Percentiles rank a stretch among this genome's conserved stretches.
phyloP scores from a whole-genome alignment of 352 stramenopile genomes.

The Aphanomyces cochlioides region DNA sequence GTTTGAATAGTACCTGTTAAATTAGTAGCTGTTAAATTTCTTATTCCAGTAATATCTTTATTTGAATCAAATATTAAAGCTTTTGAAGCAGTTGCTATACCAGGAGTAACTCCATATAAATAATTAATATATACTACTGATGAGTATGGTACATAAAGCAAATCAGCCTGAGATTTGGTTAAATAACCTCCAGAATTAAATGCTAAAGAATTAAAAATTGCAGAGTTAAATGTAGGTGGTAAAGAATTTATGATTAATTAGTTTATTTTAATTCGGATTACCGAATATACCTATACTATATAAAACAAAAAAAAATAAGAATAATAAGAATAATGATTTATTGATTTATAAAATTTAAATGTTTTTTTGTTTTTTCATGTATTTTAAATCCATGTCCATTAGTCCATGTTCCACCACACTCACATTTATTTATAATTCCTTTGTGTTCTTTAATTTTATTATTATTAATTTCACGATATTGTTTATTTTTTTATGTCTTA shows the following conservation, averaged over 20 bases:
- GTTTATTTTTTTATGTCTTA: constrained; percentile 12
- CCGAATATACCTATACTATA: constrained; percentile 14
- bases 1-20: background rate
- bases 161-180: background rate
- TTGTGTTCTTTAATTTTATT: constrained; percentile 2
- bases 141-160: background rate
- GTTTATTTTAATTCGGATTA: constrained; percentile 16
- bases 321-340: background rate
- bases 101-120: constrained; percentile 3
- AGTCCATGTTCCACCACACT: constrained; percentile 13
- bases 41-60: constrained; percentile 20
- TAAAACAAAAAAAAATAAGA: constrained; percentile 22
- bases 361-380: background rate
- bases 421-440: constrained; percentile 14
- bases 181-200: background rate
- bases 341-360: background rate
- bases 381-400: constrained; percentile 8
- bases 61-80: constrained; percentile 15
- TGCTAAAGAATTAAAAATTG: background rate
- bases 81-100: constrained; percentile 13
- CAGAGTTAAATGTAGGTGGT: constrained; percentile 28
- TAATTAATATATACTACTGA: background rate
- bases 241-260: constrained; percentile 9
- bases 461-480: constrained; percentile 1
- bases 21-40: background rate